A percentile compares a stretch with the other conserved stretches of the same genome.
Evolutionary conservation across 148 eudicot species (phyloP).

Genomic region (Nepenthes mirabilis): DNA sequence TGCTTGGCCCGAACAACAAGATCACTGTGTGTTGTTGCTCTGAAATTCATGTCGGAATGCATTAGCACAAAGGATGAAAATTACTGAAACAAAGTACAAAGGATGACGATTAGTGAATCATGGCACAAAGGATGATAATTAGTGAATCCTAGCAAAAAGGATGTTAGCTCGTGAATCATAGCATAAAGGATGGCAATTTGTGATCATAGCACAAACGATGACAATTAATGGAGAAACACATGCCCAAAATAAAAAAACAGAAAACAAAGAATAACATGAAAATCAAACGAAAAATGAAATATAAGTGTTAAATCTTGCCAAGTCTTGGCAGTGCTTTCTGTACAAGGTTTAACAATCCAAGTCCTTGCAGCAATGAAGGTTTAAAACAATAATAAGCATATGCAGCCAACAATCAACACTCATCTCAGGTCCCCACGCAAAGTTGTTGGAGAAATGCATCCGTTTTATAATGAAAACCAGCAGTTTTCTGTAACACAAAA

Average conservation of each 20-base stretch:
- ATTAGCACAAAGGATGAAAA: slow-evolving; percentile 2
- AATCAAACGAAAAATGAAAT: not conserved
- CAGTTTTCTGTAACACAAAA: no score
- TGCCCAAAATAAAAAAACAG: not conserved
- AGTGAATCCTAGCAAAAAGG: not conserved
- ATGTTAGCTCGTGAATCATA: not conserved
- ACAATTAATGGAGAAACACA: not conserved
- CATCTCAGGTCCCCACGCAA: no score
- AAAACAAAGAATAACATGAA: not conserved
- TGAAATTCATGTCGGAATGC: slow-evolving; percentile 11
- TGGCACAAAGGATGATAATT: not conserved
- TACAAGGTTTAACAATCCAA: not conserved
- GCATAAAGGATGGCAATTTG: not conserved
- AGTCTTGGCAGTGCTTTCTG: not conserved
- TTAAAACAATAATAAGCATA: no score
- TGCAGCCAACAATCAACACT: no score
- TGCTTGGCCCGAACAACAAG: slow-evolving; percentile 91
- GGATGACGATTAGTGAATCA: not conserved
- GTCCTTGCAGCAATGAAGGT: not conserved
- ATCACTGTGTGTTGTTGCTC: slow-evolving; percentile 93
- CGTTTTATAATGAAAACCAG: no score
- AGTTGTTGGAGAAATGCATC: no score
- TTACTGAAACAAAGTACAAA: not conserved
- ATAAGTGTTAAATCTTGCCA: not conserved
- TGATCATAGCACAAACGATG: not conserved